These are phyloP conservation scores for Chaetomiaceae sp. DNA, from an alignment of 2,329 filamentous ascomycete species.

Conservation along the genomic window DNA sequence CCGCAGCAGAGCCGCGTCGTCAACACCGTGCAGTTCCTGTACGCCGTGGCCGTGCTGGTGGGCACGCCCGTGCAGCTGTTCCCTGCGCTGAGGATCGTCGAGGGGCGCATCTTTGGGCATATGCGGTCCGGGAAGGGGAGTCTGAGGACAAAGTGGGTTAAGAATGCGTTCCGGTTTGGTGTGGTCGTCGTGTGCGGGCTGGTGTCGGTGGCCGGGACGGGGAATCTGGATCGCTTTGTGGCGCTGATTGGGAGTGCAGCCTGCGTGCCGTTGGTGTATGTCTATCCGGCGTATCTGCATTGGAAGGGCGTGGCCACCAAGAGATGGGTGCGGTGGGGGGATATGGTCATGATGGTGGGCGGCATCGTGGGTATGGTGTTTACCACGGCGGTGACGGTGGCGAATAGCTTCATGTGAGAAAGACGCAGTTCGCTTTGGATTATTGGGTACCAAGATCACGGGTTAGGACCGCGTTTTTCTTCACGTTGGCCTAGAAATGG, in stretches of 20 bases:
- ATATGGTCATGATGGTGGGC: constrained; percentile 58
- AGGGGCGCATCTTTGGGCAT: constrained; percentile 62
- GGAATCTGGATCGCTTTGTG: constrained; percentile 69
- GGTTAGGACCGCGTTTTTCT: too few relatives aligned
- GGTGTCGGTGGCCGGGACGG: constrained; percentile 60
- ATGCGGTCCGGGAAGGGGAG: constrained; percentile 60
- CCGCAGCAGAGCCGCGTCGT: constrained; percentile 67
- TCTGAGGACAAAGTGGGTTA: constrained; percentile 66
- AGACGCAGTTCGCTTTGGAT: too few relatives aligned
- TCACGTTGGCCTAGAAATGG: not conserved
- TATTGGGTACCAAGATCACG: too few relatives aligned
- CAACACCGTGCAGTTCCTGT: constrained; percentile 70
- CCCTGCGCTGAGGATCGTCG: constrained; percentile 66
- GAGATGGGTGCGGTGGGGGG: constrained; percentile 50
- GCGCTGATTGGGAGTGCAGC: constrained; percentile 69
- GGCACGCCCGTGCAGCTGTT: constrained; percentile 72
- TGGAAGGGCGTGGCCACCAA: constrained; percentile 60
- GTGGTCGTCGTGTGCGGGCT: constrained; percentile 55
- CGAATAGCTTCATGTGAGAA: constrained; percentile 34
- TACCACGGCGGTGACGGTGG: constrained; percentile 60
- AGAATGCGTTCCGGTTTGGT: constrained; percentile 59
- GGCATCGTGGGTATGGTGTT: constrained; percentile 66
- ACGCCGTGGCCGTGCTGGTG: constrained; percentile 67
- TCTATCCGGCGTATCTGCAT: constrained; percentile 69
- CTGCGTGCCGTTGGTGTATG: constrained; percentile 71